A percentile compares a stretch with the other conserved stretches of the same genome.
These are phyloP conservation scores for Boletus sp. DNA, from an alignment of 768 basidiomycete species.

Conservation along the genomic window DNA sequence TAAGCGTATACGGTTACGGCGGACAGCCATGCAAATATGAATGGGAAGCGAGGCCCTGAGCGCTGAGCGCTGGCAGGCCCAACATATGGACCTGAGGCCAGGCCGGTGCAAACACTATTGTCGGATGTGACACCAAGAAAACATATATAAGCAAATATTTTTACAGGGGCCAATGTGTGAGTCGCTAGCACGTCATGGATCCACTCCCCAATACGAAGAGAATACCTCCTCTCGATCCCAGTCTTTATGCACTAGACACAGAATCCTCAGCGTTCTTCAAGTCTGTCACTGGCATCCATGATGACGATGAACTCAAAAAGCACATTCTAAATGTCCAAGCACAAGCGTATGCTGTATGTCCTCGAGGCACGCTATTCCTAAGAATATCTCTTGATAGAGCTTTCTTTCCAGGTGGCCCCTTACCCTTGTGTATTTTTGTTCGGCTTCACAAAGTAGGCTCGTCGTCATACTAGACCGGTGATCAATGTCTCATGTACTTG, in stretches of 20 bases:
- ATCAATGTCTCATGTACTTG: neutral
- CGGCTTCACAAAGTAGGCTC: conserved; percentile 17
- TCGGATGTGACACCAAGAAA: no score
- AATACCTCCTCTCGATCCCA: conserved; percentile 9
- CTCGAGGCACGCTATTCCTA: neutral
- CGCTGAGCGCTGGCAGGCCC: no score
- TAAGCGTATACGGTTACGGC: no score
- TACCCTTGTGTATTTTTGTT: conserved; percentile 26
- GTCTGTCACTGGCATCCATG: conserved; percentile 28
- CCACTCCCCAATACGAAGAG: neutral
- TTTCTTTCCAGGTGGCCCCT: conserved; percentile 15
- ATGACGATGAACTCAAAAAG: conserved; percentile 29
- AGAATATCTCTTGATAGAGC: neutral
- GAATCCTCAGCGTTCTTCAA: conserved; percentile 29
- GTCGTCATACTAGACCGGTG: neutral
- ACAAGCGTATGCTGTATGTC: conserved; percentile 32
- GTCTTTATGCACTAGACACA: conserved; percentile 12
- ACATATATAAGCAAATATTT: neutral
- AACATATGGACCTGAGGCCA: no score
- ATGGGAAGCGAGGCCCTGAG: no score
- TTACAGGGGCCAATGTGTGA: neutral
- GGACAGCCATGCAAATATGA: no score
- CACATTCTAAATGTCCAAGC: conserved; percentile 36
- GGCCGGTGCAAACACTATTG: no score
- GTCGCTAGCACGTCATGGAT: neutral